Evolutionary conservation across 2,329 filamentous ascomycete species (phyloP), one percentile per base, ranked within the genome.

Genomic region (Ascochyta koolunga): DNA sequence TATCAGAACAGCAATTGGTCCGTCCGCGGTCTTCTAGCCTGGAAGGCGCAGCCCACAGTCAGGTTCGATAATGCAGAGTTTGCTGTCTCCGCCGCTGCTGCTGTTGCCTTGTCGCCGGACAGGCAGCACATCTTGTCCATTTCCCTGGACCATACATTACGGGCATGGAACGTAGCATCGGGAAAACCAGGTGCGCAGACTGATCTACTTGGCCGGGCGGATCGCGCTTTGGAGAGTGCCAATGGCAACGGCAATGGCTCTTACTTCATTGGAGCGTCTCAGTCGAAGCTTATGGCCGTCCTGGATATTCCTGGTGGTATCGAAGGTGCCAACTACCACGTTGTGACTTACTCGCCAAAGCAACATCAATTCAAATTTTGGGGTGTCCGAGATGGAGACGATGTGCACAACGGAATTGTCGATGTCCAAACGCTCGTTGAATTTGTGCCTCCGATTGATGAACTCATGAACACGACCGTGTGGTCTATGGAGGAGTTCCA

Each of bases 361-460:
- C 89, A 92, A 25, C 85, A 95, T 31, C 89, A 93, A 70, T 98
- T 99, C 82, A 98, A 96, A 73, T 93, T 99, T 70, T 99, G 93
- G 91, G 84, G 85, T 47, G 84, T 89, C 16, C 84, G 87, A 61
- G 84, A 87, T 47, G 83, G 83, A 63, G 81, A 89, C 65, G 60
- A 77, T 63, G 61, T 76, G 60, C 80, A 78, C 2, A 72, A 91
- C 18, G 81, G 86, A 8, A 80, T 96, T 13, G 83, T 86, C 58
- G 91, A 96, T 64, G 78, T 91, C 19, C 92, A 90, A 62, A 83
- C 89, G 0, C 80, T 83, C 10, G 69, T 78, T 7, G 79, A 82
- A 11, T 79, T 95, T 27, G 81, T 88, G 22, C 89, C 92, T 1
- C 84, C 85, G 0, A 69, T 82, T 21, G 79, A 81, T 49, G 77